Conservation (phyloP, 805 yeast genomes). For the Saccharomycopsis synnaedendra region DNA sequence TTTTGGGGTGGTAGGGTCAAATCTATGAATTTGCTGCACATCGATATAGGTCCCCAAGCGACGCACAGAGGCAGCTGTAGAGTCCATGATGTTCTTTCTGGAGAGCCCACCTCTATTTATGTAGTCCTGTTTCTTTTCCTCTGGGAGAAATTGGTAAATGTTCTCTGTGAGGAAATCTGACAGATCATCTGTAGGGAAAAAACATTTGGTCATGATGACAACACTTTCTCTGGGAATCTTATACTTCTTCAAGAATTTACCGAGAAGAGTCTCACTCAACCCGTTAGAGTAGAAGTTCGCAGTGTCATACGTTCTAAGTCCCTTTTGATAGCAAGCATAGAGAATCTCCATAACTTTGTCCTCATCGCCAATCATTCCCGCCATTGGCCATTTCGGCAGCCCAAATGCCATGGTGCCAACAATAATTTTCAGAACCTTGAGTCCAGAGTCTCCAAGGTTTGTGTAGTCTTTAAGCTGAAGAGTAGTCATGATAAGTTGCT, state of each 20-base stretch:
- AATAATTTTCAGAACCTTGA: constrained; percentile 26
- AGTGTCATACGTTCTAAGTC: constrained; percentile 39
- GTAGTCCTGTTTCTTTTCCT: background rate
- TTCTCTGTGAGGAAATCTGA: background rate
- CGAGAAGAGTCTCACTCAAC: constrained; percentile 34
- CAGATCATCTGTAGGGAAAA: background rate
- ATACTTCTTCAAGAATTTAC: constrained; percentile 40
- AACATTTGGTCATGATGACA: constrained; percentile 39
- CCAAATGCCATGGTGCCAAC: constrained; percentile 29
- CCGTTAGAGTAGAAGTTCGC: constrained; percentile 40
- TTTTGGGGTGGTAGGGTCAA: constrained; percentile 35
- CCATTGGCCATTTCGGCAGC: constrained; percentile 22
- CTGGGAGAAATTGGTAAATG: background rate
- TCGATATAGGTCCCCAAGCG: constrained; percentile 44
- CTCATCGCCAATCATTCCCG: constrained; percentile 31
- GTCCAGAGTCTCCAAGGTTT: constrained; percentile 25
- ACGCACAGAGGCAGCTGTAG: constrained; percentile 28
- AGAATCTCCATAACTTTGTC: constrained; percentile 31
- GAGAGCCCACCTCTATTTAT: constrained; percentile 29
- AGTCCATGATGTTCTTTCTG: constrained; percentile 36
- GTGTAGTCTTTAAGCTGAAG: background rate
- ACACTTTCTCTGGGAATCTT: constrained; percentile 23
- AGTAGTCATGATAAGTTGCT: too few relatives aligned
- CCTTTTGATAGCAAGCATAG: constrained; percentile 33
- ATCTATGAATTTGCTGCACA: constrained; percentile 47